A percentile compares a stretch with the other conserved stretches of the same genome.
Evolutionary conservation across 805 yeast species (phyloP).

Genomic region (Hanseniaspora meyeri): DNA sequence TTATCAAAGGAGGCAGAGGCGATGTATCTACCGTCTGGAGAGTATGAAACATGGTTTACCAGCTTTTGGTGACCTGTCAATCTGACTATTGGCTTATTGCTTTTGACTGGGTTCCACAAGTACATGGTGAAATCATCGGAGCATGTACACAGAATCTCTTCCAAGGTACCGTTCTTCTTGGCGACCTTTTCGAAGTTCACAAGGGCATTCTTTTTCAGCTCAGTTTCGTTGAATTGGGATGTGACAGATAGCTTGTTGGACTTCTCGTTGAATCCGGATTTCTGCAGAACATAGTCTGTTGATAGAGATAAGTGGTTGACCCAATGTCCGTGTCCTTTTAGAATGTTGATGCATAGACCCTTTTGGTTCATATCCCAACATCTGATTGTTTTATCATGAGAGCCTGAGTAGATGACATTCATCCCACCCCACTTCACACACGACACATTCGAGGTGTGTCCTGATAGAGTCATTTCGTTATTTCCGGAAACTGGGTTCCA

Average conservation of each 20-base stretch:
- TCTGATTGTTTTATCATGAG: conserved; percentile 88
- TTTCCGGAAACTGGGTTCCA: conserved; percentile 75
- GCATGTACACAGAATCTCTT: conserved; percentile 88
- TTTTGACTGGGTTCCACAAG: conserved; percentile 80
- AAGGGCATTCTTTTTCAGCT: conserved; percentile 37
- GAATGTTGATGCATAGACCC: conserved; percentile 66
- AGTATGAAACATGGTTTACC: conserved; percentile 88
- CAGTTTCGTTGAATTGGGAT: conserved; percentile 25
- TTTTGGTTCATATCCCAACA: conserved; percentile 71
- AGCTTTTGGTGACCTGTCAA: conserved; percentile 97
- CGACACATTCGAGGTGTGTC: conserved; percentile 80
- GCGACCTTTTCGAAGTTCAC: conserved; percentile 47
- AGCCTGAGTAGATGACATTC: conserved; percentile 70
- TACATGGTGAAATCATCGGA: conserved; percentile 97
- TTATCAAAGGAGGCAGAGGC: conserved; percentile 94
- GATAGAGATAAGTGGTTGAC: conserved; percentile 86
- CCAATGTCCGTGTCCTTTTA: conserved; percentile 94
- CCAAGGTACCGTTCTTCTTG: conserved; percentile 42
- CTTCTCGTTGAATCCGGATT: conserved; percentile 78
- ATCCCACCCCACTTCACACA: conserved; percentile 97
- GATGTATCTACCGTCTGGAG: conserved; percentile 85
- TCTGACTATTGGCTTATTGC: conserved; percentile 73
- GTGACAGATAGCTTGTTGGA: conserved; percentile 35
- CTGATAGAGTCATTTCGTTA: conserved; percentile 60
- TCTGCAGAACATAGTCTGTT: conserved; percentile 75